These are phyloP conservation scores for Nakazawaea molendinolei DNA, from an alignment of 805 yeast species.

Conservation along the genomic window DNA sequence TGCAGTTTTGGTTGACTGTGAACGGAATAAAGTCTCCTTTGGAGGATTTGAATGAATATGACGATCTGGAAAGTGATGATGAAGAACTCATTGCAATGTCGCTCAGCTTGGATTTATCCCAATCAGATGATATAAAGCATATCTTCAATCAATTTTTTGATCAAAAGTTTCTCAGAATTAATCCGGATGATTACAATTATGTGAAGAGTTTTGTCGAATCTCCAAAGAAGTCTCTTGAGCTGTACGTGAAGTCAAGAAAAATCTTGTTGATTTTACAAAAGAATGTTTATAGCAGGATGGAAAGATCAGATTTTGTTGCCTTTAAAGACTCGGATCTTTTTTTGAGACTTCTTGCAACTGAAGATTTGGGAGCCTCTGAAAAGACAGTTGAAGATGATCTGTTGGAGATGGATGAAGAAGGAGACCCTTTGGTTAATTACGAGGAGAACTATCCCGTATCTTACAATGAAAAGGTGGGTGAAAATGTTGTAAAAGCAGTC, in stretches of 20 bases:
- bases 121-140: slow-evolving; percentile 44
- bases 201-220: slow-evolving; percentile 31
- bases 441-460: slow-evolving; percentile 23
- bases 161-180: slow-evolving; percentile 23
- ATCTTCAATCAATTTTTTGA: slow-evolving; percentile 40
- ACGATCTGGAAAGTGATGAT: slow-evolving; percentile 23
- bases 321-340: slow-evolving; percentile 57
- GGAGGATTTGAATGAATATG: slow-evolving; percentile 34
- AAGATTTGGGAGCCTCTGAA: slow-evolving; percentile 13
- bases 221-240: slow-evolving; percentile 16
- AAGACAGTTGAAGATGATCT: background rate
- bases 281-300: slow-evolving; percentile 43
- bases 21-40: slow-evolving; percentile 69
- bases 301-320: slow-evolving; percentile 43
- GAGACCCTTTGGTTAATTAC: slow-evolving; percentile 26
- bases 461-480: slow-evolving; percentile 31
- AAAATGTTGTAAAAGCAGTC: slow-evolving; percentile 49
- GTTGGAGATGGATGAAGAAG: slow-evolving; percentile 19
- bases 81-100: slow-evolving; percentile 22
- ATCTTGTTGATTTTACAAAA: slow-evolving; percentile 55
- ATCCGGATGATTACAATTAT: slow-evolving; percentile 20
- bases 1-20: slow-evolving; percentile 64
- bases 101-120: slow-evolving; percentile 33
- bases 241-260: slow-evolving; percentile 50
- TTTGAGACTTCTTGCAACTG: slow-evolving; percentile 43